Conservation (phyloP, 331 rosid species). For the Dryas integrifolia region DNA sequence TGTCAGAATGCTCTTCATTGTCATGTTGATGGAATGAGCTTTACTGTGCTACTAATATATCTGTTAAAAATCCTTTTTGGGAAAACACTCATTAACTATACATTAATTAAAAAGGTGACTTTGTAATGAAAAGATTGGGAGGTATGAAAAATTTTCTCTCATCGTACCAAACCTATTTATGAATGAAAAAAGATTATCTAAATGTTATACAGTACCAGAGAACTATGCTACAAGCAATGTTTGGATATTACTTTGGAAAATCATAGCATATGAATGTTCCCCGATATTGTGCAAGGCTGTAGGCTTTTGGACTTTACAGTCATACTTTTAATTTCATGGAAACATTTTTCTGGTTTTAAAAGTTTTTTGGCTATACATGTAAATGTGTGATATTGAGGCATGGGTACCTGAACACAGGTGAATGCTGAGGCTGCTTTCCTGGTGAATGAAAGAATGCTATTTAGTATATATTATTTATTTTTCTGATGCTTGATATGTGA, state of each 20-base stretch:
- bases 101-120: neutral
- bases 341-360: neutral
- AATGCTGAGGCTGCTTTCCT: neutral
- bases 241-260: slow-evolving; percentile 2
- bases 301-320: neutral
- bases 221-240: neutral
- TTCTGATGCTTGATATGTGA: neutral
- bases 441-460: neutral
- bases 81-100: neutral
- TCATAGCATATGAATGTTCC: neutral
- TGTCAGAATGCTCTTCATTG: neutral
- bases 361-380: neutral
- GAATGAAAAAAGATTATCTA: neutral
- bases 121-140: neutral
- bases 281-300: neutral
- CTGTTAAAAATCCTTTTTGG: neutral
- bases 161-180: neutral
- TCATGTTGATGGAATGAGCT: neutral
- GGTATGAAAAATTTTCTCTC: neutral
- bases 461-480: neutral
- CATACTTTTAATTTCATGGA: neutral
- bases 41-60: neutral
- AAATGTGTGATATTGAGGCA: neutral
- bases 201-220: neutral
- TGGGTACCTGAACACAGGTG: slow-evolving; percentile 1